Conservation (phyloP, 331 rosid species). For the Pyracantha coccinea region DNA sequence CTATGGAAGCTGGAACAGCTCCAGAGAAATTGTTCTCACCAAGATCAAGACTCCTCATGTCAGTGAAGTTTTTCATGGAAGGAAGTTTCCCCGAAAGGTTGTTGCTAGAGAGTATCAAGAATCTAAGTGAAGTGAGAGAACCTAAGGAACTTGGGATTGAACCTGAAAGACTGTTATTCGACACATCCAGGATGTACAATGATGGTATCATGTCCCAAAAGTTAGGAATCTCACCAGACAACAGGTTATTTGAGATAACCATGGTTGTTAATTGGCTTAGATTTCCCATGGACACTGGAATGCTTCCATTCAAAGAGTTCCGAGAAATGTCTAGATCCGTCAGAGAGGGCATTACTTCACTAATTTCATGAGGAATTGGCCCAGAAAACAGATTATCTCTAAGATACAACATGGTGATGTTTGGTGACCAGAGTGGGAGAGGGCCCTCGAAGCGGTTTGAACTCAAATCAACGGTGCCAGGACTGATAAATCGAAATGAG, state of each 20-base stretch:
- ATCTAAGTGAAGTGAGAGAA: neutral
- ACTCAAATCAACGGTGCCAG: neutral
- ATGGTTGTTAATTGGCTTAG: neutral
- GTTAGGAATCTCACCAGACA: neutral
- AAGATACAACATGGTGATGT: neutral
- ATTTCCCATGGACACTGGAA: neutral
- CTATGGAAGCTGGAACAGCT: neutral
- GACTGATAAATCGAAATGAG: neutral
- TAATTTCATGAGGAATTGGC: conserved; percentile 1
- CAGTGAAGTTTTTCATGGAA: neutral
- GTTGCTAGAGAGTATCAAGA: neutral
- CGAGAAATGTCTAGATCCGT: neutral
- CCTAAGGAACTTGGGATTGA: neutral
- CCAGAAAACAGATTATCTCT: neutral
- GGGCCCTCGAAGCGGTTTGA: neutral
- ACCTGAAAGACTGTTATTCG: neutral
- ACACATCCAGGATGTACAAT: neutral
- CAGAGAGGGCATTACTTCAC: neutral
- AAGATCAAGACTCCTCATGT: conserved; percentile 1
- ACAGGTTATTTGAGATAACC: neutral
- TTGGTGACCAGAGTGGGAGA: neutral
- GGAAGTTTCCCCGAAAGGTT: neutral
- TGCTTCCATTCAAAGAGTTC: neutral
- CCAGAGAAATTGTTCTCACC: conserved; percentile 2
- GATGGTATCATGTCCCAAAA: neutral